Percentiles rank a stretch among this genome's conserved stretches.
Conservation (phyloP, 1,139 yeast genomes). For the Blastobotrys proliferans region DNA sequence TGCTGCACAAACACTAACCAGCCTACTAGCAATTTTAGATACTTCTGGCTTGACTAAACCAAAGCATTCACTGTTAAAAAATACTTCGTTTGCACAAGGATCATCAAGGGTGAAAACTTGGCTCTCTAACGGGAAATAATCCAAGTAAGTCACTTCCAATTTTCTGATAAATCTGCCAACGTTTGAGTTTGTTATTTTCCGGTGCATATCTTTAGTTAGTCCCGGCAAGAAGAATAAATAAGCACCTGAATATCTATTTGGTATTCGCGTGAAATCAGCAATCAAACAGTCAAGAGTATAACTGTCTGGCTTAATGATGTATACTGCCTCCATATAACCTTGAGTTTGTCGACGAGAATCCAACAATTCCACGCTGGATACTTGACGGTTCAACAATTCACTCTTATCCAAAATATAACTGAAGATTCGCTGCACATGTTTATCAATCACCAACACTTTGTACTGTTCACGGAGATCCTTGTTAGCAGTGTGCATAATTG, state of each 20-base stretch:
- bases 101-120: slow-evolving; percentile 43
- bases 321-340: slow-evolving; percentile 54
- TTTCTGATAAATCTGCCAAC: slow-evolving; percentile 25
- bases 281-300: slow-evolving; percentile 55
- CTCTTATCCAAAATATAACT: slow-evolving; percentile 34
- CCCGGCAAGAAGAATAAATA: slow-evolving; percentile 58
- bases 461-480: slow-evolving; percentile 24
- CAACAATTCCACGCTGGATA: slow-evolving; percentile 48
- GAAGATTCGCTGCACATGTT: slow-evolving; percentile 35
- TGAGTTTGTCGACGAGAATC: slow-evolving; percentile 50
- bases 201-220: slow-evolving; percentile 26
- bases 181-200: slow-evolving; percentile 26
- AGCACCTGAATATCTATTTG: slow-evolving; percentile 54
- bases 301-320: slow-evolving; percentile 51
- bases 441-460: slow-evolving; percentile 42
- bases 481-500: background rate
- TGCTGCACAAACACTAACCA: slow-evolving; percentile 68
- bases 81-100: slow-evolving; percentile 60
- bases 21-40: slow-evolving; percentile 52
- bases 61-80: slow-evolving; percentile 63
- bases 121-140: slow-evolving; percentile 47
- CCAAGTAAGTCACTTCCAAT: slow-evolving; percentile 33
- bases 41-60: slow-evolving; percentile 60
- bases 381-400: slow-evolving; percentile 39
- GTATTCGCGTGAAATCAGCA: slow-evolving; percentile 52